Percentiles rank a stretch among this genome's conserved stretches.
Evolutionary conservation across 768 basidiomycete genomes (phyloP).

Genomic region (Pholiota conissans): DNA sequence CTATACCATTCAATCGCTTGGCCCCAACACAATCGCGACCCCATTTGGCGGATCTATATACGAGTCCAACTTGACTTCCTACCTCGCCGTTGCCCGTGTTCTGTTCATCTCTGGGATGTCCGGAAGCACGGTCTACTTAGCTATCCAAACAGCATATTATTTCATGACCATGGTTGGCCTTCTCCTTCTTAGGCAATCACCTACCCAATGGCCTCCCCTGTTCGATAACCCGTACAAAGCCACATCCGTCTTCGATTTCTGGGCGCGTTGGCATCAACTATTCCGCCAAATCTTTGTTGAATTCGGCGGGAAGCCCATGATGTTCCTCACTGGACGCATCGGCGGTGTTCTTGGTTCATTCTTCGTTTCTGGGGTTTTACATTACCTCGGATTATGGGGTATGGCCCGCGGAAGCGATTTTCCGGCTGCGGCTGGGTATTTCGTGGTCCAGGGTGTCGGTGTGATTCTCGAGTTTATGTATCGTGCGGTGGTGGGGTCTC

Average conservation of each 20-base stretch:
- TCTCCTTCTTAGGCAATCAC: slow-evolving; percentile 45
- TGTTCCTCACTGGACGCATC: slow-evolving; percentile 42
- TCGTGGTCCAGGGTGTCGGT: slow-evolving; percentile 57
- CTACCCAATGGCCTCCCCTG: slow-evolving; percentile 61
- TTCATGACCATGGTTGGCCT: slow-evolving; percentile 43
- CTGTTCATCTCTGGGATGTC: slow-evolving; percentile 40
- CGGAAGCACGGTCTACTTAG: slow-evolving; percentile 44
- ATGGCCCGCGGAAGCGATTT: slow-evolving; percentile 56
- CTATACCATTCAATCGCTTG: slow-evolving; percentile 45
- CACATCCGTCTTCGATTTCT: slow-evolving; percentile 61
- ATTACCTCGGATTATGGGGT: slow-evolving; percentile 57
- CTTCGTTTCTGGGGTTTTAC: slow-evolving; percentile 57
- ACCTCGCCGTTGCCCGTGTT: slow-evolving; percentile 42
- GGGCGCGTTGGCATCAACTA: slow-evolving; percentile 74
- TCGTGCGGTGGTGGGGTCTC: slow-evolving; percentile 41
- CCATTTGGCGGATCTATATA: slow-evolving; percentile 42
- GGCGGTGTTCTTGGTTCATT: slow-evolving; percentile 61
- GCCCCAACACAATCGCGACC: slow-evolving; percentile 40
- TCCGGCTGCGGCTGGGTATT: slow-evolving; percentile 44
- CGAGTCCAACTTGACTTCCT: slow-evolving; percentile 33
- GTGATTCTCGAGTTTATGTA: slow-evolving; percentile 49
- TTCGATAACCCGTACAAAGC: slow-evolving; percentile 58
- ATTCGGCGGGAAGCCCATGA: slow-evolving; percentile 47
- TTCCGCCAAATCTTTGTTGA: slow-evolving; percentile 58
- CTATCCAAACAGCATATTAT: slow-evolving; percentile 45